Conservation (phyloP, 1,284 basidiomycete species). For the Lentinus polychrous region DNA sequence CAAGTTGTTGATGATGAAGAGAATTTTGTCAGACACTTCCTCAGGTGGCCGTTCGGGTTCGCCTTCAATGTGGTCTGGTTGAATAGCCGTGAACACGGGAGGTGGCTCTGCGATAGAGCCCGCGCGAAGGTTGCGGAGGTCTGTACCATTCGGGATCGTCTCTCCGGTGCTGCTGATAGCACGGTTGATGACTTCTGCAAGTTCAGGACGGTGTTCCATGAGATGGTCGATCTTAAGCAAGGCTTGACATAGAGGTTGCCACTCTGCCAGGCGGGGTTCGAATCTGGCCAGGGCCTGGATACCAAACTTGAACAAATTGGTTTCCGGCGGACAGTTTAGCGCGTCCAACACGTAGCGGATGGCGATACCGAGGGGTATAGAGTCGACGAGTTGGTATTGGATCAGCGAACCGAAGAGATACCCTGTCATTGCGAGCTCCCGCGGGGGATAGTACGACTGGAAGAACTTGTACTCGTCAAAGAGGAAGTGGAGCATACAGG, state of each 20-base stretch:
- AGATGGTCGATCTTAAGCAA: slow-evolving; percentile 86
- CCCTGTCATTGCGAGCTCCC: slow-evolving; percentile 94
- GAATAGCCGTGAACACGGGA: slow-evolving; percentile 68
- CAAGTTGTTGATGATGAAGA: slow-evolving; percentile 98
- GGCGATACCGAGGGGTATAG: slow-evolving; percentile 93
- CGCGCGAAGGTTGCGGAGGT: slow-evolving; percentile 30
- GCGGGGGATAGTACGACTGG: slow-evolving; percentile 90
- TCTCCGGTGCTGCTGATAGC: slow-evolving; percentile 54
- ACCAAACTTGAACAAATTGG: slow-evolving; percentile 95
- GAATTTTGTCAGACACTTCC: slow-evolving; percentile 86
- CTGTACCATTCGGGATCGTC: slow-evolving; percentile 26
- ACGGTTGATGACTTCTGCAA: slow-evolving; percentile 70
- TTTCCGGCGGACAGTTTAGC: slow-evolving; percentile 82
- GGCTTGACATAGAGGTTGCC: slow-evolving; percentile 90
- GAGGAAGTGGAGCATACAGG: slow-evolving; percentile 97
- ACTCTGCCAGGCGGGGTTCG: slow-evolving; percentile 84
- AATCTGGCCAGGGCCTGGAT: slow-evolving; percentile 88
- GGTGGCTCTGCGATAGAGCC: slow-evolving; percentile 35
- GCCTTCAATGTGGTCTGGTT: slow-evolving; percentile 55
- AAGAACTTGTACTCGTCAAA: slow-evolving; percentile 99
- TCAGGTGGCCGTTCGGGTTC: slow-evolving; percentile 74
- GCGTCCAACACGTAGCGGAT: slow-evolving; percentile 97
- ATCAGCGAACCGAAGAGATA: slow-evolving; percentile 96
- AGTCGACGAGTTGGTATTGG: slow-evolving; percentile 90
- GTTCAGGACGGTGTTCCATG: slow-evolving; percentile 80